Percentiles rank a stretch among this genome's conserved stretches.
Conservation (phyloP, 306 rosid species). For the Leucaena leucocephala region DNA sequence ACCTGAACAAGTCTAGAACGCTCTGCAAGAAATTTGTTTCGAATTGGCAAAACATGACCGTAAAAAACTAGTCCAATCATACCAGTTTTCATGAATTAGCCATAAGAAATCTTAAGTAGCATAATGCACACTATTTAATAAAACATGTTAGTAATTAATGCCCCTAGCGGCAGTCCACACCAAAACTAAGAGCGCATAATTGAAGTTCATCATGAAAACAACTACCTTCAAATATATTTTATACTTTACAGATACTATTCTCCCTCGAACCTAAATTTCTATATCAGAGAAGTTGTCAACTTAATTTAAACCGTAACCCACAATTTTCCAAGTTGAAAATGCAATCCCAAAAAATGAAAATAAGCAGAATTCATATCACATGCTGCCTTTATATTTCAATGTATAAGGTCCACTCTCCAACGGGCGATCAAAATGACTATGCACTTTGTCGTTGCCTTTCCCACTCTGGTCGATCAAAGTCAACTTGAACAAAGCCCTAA, state of each 20-base stretch:
- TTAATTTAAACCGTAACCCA: conserved; percentile 28
- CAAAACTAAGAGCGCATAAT: not conserved
- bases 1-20: not conserved
- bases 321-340: conserved; percentile 26
- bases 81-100: not conserved
- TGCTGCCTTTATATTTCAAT: conserved; percentile 88
- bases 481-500: conserved; percentile 82
- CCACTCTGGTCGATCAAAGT: conserved; percentile 75
- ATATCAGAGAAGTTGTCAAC: not conserved
- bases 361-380: conserved; percentile 61
- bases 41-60: not conserved
- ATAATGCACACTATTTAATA: not conserved
- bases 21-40: not conserved
- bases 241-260: not conserved
- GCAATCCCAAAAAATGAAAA: not conserved
- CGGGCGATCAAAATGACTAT: conserved; percentile 91
- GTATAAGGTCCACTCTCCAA: conserved; percentile 93
- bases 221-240: not conserved
- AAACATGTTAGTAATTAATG: not conserved
- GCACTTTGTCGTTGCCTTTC: conserved; percentile 79
- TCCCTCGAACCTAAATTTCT: conserved; percentile 17
- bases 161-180: not conserved
- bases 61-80: not conserved
- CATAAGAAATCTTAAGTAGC: not conserved
- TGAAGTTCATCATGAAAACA: not conserved